phyloP scores from a whole-genome alignment of 2,329 filamentous ascomycete genomes.

The Periconia sp. region DNA sequence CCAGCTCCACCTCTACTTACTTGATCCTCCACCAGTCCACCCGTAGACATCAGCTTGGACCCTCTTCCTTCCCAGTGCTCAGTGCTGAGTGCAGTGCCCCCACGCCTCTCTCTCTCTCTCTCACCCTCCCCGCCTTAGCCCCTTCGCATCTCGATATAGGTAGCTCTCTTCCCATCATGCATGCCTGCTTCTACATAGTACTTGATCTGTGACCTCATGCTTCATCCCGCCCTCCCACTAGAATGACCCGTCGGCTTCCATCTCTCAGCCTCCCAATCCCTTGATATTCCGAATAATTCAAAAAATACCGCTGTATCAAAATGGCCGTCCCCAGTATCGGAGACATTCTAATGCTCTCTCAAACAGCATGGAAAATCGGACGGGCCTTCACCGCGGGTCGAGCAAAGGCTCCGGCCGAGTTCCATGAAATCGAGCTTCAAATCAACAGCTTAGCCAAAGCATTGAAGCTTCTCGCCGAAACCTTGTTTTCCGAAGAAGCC shows the following conservation, averaged over 20 bases:
- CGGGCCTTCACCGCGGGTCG: slow-evolving; percentile 47
- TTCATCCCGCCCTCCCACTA: background rate
- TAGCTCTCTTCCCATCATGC: background rate
- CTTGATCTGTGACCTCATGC: background rate
- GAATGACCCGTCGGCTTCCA: background rate
- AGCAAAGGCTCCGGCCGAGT: slow-evolving; percentile 44
- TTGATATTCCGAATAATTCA: too few species aligned
- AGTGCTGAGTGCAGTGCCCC: too few species aligned
- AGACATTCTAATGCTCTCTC: slow-evolving; percentile 50
- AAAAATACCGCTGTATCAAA: background rate
- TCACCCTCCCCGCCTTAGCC: background rate
- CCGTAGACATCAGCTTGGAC: too few species aligned
- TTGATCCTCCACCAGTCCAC: too few species aligned
- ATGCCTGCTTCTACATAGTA: background rate
- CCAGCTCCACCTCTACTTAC: background rate
- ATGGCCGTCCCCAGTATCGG: slow-evolving; percentile 43
- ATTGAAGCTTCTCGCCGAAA: slow-evolving; percentile 49
- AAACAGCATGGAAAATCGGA: slow-evolving; percentile 50
- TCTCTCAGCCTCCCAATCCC: background rate
- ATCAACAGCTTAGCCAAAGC: slow-evolving; percentile 46
- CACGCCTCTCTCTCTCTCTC: background rate
- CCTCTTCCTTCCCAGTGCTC: background rate
- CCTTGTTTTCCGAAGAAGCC: slow-evolving; percentile 41
- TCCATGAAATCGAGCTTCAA: slow-evolving; percentile 47
- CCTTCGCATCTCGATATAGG: background rate